These are phyloP conservation scores for Fusarium acutatum DNA, from an alignment of 2,329 filamentous ascomycete species.

Conservation along the genomic window DNA sequence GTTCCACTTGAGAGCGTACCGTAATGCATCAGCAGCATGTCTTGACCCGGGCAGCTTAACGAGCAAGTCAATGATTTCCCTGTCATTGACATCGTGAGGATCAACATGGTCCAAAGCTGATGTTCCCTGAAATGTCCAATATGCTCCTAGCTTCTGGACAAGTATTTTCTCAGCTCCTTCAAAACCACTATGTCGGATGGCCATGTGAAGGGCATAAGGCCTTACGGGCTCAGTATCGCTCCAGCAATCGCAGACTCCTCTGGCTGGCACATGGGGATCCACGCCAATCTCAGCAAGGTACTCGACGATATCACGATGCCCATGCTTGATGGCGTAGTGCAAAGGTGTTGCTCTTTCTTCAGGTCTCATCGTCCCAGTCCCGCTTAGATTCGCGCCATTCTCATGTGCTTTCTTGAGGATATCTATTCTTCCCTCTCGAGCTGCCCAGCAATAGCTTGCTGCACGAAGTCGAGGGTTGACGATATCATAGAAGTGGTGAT, in stretches of 20 bases:
- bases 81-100: not conserved
- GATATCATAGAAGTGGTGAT: slow-evolving; percentile 1
- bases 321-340: slow-evolving; percentile 12
- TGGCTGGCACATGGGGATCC: not conserved
- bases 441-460: slow-evolving; percentile 5
- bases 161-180: slow-evolving; percentile 1
- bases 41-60: not conserved
- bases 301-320: slow-evolving; percentile 11
- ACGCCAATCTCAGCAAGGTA: slow-evolving; percentile 14
- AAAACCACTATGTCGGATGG: not conserved
- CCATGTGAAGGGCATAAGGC: slow-evolving; percentile 15
- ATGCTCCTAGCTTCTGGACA: slow-evolving; percentile 11
- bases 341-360: not conserved
- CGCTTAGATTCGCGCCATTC: slow-evolving; percentile 1
- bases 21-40: not conserved
- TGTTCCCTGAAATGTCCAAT: not conserved
- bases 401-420: slow-evolving; percentile 5
- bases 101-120: slow-evolving; percentile 1
- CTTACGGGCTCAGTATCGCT: not conserved
- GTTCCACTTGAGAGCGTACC: not conserved
- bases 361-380: not conserved
- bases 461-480: slow-evolving; percentile 3
- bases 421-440: not conserved
- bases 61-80: not conserved
- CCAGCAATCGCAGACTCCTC: not conserved